A percentile compares a stretch with the other conserved stretches of the same genome.
Conservation (phyloP, 306 rosid genomes). For the Corylus americana region DNA sequence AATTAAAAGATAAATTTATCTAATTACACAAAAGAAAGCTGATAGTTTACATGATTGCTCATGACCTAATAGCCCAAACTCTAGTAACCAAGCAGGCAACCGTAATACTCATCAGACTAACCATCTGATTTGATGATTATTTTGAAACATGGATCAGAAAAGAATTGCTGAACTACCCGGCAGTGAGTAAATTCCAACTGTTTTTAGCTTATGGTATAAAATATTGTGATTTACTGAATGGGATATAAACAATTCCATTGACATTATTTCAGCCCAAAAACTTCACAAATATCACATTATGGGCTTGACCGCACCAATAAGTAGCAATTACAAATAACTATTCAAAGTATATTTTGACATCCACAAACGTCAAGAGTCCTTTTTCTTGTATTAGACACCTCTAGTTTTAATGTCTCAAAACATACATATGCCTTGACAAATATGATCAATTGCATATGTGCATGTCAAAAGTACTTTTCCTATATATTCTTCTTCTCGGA, state of each 20-base stretch:
- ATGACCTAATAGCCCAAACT: not conserved
- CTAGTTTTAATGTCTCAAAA: no score
- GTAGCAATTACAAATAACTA: no score
- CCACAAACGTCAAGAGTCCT: no score
- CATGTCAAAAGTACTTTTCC: conserved; percentile 5
- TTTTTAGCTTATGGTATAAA: no score
- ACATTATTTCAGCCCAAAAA: not conserved
- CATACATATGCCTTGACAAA: not conserved
- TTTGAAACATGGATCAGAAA: not conserved
- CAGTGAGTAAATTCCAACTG: no score
- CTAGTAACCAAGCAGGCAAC: not conserved
- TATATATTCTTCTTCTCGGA: not conserved
- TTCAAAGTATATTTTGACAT: no score
- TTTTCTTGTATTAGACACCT: no score
- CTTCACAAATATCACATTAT: not conserved
- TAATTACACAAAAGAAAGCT: not conserved
- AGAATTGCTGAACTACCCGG: conserved; percentile 9
- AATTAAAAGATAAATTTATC: not conserved
- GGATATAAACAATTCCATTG: no score
- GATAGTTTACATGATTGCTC: not conserved
- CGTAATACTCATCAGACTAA: not conserved
- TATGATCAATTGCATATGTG: not conserved
- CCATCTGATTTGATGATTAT: no score
- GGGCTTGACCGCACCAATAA: conserved; percentile 7
- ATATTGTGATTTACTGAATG: no score